These are phyloP conservation scores for Ustulina deusta DNA, from an alignment of 2,329 filamentous ascomycete species.

Conservation along the genomic window DNA sequence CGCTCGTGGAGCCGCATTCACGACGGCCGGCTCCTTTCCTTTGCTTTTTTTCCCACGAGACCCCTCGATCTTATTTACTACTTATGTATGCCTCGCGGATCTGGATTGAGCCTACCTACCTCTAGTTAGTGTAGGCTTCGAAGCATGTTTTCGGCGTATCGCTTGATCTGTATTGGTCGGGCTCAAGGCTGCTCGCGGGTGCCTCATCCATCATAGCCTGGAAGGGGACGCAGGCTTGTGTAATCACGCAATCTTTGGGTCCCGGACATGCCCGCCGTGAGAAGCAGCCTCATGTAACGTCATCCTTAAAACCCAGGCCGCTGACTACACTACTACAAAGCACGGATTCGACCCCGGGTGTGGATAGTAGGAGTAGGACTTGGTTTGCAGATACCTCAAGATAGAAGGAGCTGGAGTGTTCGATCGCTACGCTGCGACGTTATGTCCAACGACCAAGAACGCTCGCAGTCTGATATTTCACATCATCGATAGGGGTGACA, in stretches of 20 bases:
- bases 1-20: not conserved
- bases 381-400: conserved; percentile 13
- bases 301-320: conserved; percentile 2
- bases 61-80: not conserved
- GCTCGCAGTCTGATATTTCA: conserved; percentile 22
- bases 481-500: not conserved
- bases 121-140: conserved; percentile 22
- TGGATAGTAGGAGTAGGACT: conserved; percentile 6
- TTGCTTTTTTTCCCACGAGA: not conserved
- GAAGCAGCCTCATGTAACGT: conserved; percentile 38
- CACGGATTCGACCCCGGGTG: conserved; percentile 11
- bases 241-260: conserved; percentile 14
- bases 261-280: conserved; percentile 29
- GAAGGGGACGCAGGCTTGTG: not conserved
- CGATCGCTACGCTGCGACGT: conserved; percentile 10
- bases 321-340: conserved; percentile 16
- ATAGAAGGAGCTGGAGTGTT: conserved; percentile 18
- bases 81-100: conserved; percentile 1
- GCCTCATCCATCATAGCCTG: conserved; percentile 7
- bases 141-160: not conserved
- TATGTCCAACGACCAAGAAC: conserved; percentile 34
- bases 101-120: not conserved
- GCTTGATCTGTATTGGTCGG: not conserved
- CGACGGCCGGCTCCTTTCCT: conserved; percentile 1
- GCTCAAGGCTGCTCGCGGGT: not conserved